phyloP scores from a whole-genome alignment of 352 stramenopile genomes.

The Globisporangium orthogonon region DNA sequence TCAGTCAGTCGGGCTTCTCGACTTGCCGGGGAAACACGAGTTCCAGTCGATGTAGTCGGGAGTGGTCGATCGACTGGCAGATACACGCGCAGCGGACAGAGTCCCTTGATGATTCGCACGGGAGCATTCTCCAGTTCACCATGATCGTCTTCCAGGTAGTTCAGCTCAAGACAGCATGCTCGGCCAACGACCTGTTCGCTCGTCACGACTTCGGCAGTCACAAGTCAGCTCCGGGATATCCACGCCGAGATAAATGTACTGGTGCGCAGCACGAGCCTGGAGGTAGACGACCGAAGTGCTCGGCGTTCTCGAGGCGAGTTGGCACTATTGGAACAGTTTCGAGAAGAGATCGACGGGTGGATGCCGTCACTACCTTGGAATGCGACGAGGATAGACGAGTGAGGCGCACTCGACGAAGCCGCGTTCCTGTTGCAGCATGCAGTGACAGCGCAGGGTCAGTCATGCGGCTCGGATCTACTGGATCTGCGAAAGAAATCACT shows the following conservation, averaged over 20 bases:
- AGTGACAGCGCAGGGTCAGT: too few species aligned
- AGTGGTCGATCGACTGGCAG: too few species aligned
- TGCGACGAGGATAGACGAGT: too few species aligned
- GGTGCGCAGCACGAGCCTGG: neutral
- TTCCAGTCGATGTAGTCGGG: neutral
- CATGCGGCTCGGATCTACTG: too few species aligned
- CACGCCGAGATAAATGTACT: neutral
- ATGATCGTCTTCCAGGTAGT: constrained; percentile 1
- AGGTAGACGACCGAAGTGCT: neutral
- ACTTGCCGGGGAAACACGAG: neutral
- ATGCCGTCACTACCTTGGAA: too few species aligned
- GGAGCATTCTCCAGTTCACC: constrained; percentile 1
- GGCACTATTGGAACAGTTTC: too few species aligned
- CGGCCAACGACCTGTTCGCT: neutral
- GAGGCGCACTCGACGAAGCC: too few species aligned
- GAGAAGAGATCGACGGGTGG: too few species aligned
- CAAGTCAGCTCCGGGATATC: neutral
- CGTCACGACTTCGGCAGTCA: neutral
- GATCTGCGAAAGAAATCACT: too few species aligned
- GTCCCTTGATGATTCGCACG: neutral
- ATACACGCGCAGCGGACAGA: neutral
- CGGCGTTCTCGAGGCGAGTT: too few species aligned
- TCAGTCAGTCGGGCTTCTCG: too few species aligned
- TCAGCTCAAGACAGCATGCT: neutral
- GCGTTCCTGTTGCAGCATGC: too few species aligned